Conservation (phyloP, 169 alveolate genomes). For the Amoebophrya sp. region DNA sequence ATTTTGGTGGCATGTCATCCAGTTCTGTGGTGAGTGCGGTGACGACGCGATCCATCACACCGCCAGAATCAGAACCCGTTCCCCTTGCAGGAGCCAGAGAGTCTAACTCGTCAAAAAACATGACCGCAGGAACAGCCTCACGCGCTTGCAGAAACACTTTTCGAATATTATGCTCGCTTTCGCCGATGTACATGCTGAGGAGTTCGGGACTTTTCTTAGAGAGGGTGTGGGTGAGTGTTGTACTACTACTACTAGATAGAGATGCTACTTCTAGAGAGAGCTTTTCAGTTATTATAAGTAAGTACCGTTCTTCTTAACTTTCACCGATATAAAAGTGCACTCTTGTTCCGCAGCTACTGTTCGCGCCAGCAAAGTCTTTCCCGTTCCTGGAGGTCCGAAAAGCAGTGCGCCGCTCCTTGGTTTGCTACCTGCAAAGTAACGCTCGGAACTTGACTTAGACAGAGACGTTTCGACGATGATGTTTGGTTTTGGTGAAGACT, state of each 20-base stretch:
- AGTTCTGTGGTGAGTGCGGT: slow-evolving; percentile 71
- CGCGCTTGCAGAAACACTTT: slow-evolving; percentile 58
- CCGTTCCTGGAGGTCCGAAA: slow-evolving; percentile 2
- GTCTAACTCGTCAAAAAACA: slow-evolving; percentile 96
- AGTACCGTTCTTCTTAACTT: too few species aligned
- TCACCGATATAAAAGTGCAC: not conserved
- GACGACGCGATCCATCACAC: slow-evolving; percentile 85
- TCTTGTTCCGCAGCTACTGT: not conserved
- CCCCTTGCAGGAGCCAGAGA: slow-evolving; percentile 79
- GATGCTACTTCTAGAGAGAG: too few species aligned
- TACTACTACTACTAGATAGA: too few species aligned
- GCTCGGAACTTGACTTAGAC: too few species aligned
- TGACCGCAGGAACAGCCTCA: slow-evolving; percentile 97
- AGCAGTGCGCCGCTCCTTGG: not conserved
- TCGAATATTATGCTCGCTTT: slow-evolving; percentile 60
- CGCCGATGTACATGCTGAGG: slow-evolving; percentile 77
- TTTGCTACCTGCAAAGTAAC: too few species aligned
- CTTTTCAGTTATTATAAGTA: too few species aligned
- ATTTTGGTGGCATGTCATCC: slow-evolving; percentile 60
- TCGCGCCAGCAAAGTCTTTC: not conserved
- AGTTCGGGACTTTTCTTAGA: slow-evolving; percentile 83
- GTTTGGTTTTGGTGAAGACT: too few species aligned
- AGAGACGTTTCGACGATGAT: too few species aligned
- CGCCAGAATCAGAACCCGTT: slow-evolving; percentile 70
- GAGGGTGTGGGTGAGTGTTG: too few species aligned